Evolutionary conservation across 2,329 filamentous ascomycete species (phyloP).

Genomic region (Monilinia fructigena): DNA sequence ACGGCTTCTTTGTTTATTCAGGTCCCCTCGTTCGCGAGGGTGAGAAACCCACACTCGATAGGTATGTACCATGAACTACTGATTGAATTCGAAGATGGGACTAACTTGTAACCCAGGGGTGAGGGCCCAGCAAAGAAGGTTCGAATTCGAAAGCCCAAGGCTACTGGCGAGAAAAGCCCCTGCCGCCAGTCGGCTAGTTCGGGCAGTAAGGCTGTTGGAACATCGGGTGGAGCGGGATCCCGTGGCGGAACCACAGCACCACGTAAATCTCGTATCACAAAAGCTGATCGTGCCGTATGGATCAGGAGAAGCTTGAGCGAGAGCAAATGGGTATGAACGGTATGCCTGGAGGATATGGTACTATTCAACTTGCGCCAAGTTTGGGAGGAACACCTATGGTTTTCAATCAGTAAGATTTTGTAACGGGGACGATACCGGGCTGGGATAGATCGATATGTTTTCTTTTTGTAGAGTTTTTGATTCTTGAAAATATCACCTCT

Average conservation of each 20-base stretch:
- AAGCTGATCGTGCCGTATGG: conserved; percentile 80
- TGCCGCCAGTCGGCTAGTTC: conserved; percentile 67
- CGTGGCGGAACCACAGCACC: conserved; percentile 66
- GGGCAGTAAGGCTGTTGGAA: conserved; percentile 49
- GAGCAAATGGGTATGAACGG: conserved; percentile 48
- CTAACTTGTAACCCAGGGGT: conserved; percentile 53
- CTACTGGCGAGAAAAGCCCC: conserved; percentile 54
- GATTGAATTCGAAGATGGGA: conserved; percentile 16
- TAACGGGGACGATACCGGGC: neutral
- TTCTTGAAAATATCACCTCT: conserved; percentile 13
- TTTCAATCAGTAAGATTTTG: conserved; percentile 35
- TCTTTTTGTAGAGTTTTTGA: conserved; percentile 17
- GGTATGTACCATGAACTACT: conserved; percentile 27
- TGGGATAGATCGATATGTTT: conserved; percentile 1
- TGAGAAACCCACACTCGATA: conserved; percentile 68
- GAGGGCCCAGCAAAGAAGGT: conserved; percentile 72
- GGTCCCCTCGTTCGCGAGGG: conserved; percentile 86
- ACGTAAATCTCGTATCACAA: conserved; percentile 81
- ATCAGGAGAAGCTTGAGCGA: conserved; percentile 75
- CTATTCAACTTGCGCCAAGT: conserved; percentile 34
- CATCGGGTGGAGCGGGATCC: conserved; percentile 57
- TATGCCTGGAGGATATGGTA: conserved; percentile 35
- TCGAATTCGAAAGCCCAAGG: conserved; percentile 48
- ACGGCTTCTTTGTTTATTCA: conserved; percentile 97
- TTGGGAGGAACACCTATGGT: conserved; percentile 40